Percentiles rank a stretch among this genome's conserved stretches.
Evolutionary conservation across 2,329 filamentous ascomycete species (phyloP).

Genomic region (Scytalidium lignicola): DNA sequence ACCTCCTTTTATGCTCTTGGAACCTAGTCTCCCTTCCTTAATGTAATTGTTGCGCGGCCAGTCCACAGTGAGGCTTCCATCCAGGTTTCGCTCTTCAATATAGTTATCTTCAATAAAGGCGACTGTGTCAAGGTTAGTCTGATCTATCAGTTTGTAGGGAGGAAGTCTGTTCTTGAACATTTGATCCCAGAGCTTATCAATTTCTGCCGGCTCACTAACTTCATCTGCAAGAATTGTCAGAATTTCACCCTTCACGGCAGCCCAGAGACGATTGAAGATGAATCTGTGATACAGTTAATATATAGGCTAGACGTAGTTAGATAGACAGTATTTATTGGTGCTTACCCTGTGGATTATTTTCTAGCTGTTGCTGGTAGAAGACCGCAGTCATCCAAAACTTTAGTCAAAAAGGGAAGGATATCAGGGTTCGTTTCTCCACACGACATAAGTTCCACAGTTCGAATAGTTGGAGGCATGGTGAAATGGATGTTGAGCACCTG

Average conservation of each 20-base stretch:
- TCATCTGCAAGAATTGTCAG: conserved; percentile 30
- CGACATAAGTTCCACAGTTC: conserved; percentile 34
- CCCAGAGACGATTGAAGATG: conserved; percentile 38
- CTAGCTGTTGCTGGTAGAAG: conserved; percentile 33
- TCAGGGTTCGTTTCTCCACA: conserved; percentile 26
- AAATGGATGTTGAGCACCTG: conserved; percentile 39
- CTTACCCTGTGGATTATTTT: conserved; percentile 27
- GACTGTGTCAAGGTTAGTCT: conserved; percentile 35
- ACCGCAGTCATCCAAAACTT: conserved; percentile 27
- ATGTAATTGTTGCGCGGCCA: conserved; percentile 28
- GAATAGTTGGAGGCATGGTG: conserved; percentile 27
- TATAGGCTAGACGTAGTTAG: too few relatives aligned
- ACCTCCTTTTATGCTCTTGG: conserved; percentile 27
- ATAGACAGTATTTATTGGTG: too few relatives aligned
- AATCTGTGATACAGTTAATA: conserved; percentile 15
- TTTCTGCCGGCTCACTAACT: conserved; percentile 29
- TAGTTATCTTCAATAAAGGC: conserved; percentile 36
- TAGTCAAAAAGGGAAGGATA: conserved; percentile 25
- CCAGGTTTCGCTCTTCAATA: conserved; percentile 23
- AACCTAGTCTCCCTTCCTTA: conserved; percentile 27
- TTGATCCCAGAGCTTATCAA: conserved; percentile 32
- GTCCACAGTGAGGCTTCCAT: conserved; percentile 19
- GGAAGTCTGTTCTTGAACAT: conserved; percentile 31
- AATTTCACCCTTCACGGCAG: conserved; percentile 36
- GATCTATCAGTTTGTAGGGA: conserved; percentile 35